phyloP scores from a whole-genome alignment of 176 grass and related monocot species.

The Saccharum officinarum region DNA sequence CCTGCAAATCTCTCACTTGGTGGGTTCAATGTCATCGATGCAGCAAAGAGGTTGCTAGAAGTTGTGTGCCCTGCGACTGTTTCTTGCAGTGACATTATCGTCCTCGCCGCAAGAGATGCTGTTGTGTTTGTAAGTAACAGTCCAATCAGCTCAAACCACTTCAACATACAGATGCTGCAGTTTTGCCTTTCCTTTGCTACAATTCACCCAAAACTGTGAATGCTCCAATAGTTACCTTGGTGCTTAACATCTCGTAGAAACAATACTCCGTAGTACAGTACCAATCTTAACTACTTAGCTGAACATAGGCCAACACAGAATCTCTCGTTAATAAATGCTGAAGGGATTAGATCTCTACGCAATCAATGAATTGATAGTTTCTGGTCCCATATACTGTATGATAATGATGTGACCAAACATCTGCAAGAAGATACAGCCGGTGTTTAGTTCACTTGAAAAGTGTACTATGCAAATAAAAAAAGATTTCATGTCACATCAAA shows the following conservation, averaged over 20 bases:
- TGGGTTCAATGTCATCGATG: slow-evolving; percentile 77
- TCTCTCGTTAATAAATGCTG: slow-evolving; percentile 20
- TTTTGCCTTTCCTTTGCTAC: background rate
- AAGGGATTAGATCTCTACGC: slow-evolving; percentile 28
- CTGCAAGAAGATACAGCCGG: slow-evolving; percentile 12
- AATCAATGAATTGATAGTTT: slow-evolving; percentile 22
- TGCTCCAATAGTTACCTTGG: background rate
- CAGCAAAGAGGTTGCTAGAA: slow-evolving; percentile 80
- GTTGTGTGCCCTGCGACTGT: slow-evolving; percentile 74
- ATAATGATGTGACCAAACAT: background rate
- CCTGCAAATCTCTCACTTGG: slow-evolving; percentile 87
- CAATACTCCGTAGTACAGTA: background rate
- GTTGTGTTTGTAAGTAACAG: slow-evolving; percentile 71
- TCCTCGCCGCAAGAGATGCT: slow-evolving; percentile 81
- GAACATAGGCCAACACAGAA: slow-evolving; percentile 11
- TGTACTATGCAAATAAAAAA: no score
- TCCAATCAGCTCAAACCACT: background rate
- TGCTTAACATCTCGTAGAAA: background rate
- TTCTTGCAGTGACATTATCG: slow-evolving; percentile 86
- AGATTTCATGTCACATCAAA: no score
- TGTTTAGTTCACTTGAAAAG: no score
- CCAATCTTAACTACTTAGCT: background rate
- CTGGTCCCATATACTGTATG: slow-evolving; percentile 3
- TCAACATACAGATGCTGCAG: background rate
- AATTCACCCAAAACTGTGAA: background rate